A percentile compares a stretch with the other conserved stretches of the same genome.
Evolutionary conservation across 352 stramenopile genomes (phyloP).

Genomic region (Phytophthora colocasiae): DNA sequence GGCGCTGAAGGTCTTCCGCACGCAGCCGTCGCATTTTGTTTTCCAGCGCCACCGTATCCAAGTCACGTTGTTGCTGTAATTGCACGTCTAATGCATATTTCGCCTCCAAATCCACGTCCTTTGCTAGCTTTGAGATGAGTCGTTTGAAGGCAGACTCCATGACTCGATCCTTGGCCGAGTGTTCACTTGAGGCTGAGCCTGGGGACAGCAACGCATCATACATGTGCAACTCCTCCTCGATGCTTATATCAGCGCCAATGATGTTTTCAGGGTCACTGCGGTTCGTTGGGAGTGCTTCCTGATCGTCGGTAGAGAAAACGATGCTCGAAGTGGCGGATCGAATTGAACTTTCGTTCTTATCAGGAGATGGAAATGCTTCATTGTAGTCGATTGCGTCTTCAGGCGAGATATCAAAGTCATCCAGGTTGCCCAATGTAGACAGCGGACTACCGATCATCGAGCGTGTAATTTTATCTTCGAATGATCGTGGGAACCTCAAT

Average conservation of each 20-base stretch:
- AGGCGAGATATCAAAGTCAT: constrained; percentile 65
- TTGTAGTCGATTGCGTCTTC: constrained; percentile 51
- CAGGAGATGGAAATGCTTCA: constrained; percentile 12
- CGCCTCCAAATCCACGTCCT: constrained; percentile 63
- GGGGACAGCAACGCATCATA: constrained; percentile 58
- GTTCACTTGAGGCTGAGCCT: constrained; percentile 13
- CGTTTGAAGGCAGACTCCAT: constrained; percentile 71
- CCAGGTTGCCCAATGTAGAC: constrained; percentile 53
- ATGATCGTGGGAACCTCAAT: constrained; percentile 57
- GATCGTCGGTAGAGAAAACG: constrained; percentile 44
- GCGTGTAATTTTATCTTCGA: constrained; percentile 66
- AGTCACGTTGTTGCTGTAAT: constrained; percentile 62
- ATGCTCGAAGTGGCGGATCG: constrained; percentile 11
- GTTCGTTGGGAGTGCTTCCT: constrained; percentile 54
- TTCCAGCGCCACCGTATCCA: constrained; percentile 61
- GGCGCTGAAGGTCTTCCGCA: constrained; percentile 66
- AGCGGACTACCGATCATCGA: constrained; percentile 60
- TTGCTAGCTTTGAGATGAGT: constrained; percentile 56
- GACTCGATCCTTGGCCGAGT: constrained; percentile 40
- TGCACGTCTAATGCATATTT: constrained; percentile 65
- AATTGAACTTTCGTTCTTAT: constrained; percentile 23
- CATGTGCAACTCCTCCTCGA: constrained; percentile 65
- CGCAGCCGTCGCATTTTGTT: constrained; percentile 51
- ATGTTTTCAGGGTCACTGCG: constrained; percentile 64
- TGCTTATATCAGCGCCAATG: constrained; percentile 45